Base-by-base conservation (phyloP, 768 basidiomycete species). In the Termitomyces sp. region DNA sequence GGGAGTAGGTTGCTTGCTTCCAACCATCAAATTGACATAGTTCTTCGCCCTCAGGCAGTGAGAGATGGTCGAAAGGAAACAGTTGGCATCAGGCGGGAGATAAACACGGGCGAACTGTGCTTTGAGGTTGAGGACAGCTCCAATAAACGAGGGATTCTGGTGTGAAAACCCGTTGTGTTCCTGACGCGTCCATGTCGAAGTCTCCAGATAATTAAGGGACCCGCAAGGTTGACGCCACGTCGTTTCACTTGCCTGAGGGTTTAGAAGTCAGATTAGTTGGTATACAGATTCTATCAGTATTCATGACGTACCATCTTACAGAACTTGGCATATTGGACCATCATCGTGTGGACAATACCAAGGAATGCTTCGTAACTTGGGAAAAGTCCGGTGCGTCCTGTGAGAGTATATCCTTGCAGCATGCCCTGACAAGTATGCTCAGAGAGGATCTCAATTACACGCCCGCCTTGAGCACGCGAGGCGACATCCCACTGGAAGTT, bases 301-400 rank as follows among this genome's bases (percentile, higher is more conserved):
- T 9, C 16, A 33, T 24, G 41, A 63, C 76, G 58, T 5, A 82
- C 89, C 82, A 93, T 91, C 74, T 95, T 95, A 53, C 81, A 70
- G 72, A 95, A 95, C 72, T 95, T 95, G 75, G 85, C 79, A 69
- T 95, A 95, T 66, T 91, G 90, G 3, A 89, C 87, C 83, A 89
- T 86, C 92, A 94, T 93, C 18, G 92, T 95, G 57, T 89, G 87
- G 30, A 95, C 72, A 70, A 95, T 95, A 46, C 92, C 92, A 46
- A 95, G 76, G 81, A 96, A 97, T 0, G 91, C 88, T 69, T 96
- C 94, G 70, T 96, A 95, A 31, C 85, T 88, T 2, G 94, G 93
- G 82, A 96, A 93, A 36, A 95, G 76, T 13, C 84, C 93, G 0
- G 87, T 89, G 42, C 88, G 79, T 9, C 94, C 94, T 0, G 94